Conservation (phyloP, 768 basidiomycete genomes). For the Mycena rebaudengoi region DNA sequence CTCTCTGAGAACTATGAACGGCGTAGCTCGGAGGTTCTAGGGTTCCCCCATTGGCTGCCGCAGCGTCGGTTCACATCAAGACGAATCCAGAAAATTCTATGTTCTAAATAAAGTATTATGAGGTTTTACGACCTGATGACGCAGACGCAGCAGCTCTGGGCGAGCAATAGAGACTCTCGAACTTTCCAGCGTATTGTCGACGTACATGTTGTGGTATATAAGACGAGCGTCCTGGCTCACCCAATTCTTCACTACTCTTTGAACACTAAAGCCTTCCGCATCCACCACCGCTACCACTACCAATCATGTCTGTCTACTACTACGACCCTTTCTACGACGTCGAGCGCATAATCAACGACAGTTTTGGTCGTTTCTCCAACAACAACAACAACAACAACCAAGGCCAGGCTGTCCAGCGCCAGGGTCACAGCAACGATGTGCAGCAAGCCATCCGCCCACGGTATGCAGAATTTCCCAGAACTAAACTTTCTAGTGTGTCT, state of each 20-base stretch:
- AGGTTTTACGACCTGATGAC: no score
- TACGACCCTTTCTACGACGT: conserved; percentile 57
- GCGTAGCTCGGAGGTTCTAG: no score
- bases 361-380: conserved; percentile 24
- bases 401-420: conserved; percentile 16
- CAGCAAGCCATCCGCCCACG: conserved; percentile 40
- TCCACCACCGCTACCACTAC: background rate
- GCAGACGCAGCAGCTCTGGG: no score
- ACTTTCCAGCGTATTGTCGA: no score
- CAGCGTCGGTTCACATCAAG: no score
- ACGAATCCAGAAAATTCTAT: no score
- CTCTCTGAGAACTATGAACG: no score
- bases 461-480: conserved; percentile 36
- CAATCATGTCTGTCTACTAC: conserved; percentile 40
- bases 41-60: no score
- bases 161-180: no score
- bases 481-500: background rate
- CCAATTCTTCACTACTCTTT: background rate
- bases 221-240: no score
- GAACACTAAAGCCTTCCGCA: background rate
- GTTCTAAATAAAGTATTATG: no score
- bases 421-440: conserved; percentile 9
- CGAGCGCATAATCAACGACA: conserved; percentile 56
- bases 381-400: conserved; percentile 12
- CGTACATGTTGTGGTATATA: no score